Conservation (phyloP, 2,329 filamentous ascomycete species). For the Neofusicoccum umdonicola region DNA sequence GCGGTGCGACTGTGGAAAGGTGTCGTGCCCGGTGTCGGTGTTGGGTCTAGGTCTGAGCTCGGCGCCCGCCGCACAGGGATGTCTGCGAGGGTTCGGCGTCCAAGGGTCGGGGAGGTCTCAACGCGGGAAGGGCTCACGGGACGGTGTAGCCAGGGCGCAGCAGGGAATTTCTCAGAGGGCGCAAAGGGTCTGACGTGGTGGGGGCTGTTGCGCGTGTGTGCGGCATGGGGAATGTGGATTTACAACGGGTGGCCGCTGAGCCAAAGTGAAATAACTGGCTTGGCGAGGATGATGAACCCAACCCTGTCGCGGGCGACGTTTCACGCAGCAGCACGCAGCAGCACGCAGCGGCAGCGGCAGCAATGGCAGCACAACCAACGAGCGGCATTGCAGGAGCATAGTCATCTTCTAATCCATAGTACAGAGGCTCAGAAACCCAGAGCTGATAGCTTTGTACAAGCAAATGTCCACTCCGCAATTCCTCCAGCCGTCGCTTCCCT, state of each 20-base stretch:
- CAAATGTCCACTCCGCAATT: constrained; percentile 27
- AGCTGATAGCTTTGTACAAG: constrained; percentile 25
- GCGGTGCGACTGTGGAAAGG: constrained; percentile 23
- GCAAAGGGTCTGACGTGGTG: constrained; percentile 4
- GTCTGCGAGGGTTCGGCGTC: constrained; percentile 14
- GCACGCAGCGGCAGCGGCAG: background rate
- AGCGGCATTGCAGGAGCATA: constrained; percentile 3
- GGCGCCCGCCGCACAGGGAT: constrained; percentile 18
- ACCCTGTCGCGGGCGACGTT: constrained; percentile 10
- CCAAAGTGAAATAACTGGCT: constrained; percentile 13
- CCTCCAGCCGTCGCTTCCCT: constrained; percentile 18
- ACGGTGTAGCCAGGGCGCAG: background rate
- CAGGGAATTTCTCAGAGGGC: background rate
- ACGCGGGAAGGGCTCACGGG: background rate
- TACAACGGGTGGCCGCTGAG: background rate
- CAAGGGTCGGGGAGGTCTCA: constrained; percentile 7
- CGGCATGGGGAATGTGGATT: constrained; percentile 9
- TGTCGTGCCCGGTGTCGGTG: constrained; percentile 15
- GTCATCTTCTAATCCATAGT: constrained; percentile 34
- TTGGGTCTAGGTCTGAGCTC: constrained; percentile 17
- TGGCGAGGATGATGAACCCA: constrained; percentile 13
- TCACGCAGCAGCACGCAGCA: constrained; percentile 16
- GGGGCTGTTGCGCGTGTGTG: constrained; percentile 8
- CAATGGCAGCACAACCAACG: background rate
- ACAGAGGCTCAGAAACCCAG: constrained; percentile 34